phyloP scores from a whole-genome alignment of 768 basidiomycete genomes.

The Lentinula edodes region DNA sequence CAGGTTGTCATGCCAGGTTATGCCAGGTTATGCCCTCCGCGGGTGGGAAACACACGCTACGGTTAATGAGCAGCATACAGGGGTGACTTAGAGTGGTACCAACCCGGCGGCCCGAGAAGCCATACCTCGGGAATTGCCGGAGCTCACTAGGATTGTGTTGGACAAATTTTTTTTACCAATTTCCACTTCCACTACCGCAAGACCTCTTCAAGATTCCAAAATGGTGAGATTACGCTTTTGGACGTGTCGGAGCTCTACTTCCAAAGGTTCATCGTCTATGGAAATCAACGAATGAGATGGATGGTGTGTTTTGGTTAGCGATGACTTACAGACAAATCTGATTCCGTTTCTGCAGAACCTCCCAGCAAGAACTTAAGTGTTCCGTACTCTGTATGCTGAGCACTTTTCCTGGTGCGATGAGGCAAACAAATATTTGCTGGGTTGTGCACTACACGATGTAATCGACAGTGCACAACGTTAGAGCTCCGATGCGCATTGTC shows the following conservation, averaged over 20 bases:
- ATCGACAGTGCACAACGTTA: constrained; percentile 29
- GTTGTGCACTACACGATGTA: neutral
- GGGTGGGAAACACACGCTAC: no score
- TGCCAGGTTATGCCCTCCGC: no score
- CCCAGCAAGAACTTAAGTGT: constrained; percentile 16
- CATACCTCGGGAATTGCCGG: neutral
- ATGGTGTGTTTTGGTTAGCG: constrained; percentile 41
- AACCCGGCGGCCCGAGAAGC: no score
- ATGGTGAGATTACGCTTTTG: constrained; percentile 45
- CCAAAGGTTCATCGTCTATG: constrained; percentile 29
- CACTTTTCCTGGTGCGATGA: constrained; percentile 9
- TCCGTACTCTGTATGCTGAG: constrained; percentile 29
- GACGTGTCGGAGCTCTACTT: constrained; percentile 33
- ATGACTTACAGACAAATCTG: constrained; percentile 27
- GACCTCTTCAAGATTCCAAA: constrained; percentile 15
- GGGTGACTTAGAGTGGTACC: no score
- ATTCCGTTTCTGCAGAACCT: neutral
- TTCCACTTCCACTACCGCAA: neutral
- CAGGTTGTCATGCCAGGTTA: no score
- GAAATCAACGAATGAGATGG: constrained; percentile 31
- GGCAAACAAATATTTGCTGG: neutral
- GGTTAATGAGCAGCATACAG: no score
- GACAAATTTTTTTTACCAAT: neutral
- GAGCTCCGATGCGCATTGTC: constrained; percentile 50
- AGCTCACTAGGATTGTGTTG: neutral